Percentiles rank a stretch among this genome's conserved stretches.
Evolutionary conservation across 1,284 basidiomycete species (phyloP).

Genomic region (Ceratobasidium sp.): DNA sequence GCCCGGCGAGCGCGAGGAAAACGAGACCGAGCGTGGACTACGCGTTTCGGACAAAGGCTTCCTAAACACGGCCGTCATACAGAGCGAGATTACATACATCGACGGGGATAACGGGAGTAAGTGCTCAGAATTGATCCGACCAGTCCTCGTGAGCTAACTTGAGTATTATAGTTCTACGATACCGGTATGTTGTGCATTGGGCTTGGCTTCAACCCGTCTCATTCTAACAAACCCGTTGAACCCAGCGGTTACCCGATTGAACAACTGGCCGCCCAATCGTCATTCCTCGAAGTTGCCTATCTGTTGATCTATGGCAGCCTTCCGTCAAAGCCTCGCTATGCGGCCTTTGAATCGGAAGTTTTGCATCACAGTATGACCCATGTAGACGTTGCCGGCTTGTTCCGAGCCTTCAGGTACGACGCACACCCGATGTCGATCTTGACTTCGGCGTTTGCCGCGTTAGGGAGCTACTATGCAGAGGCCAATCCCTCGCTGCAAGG

Average conservation of each 20-base stretch:
- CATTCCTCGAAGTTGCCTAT: constrained; percentile 85
- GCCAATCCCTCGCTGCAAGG: constrained; percentile 84
- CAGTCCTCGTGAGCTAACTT: constrained; percentile 13
- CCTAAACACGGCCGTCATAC: constrained; percentile 87
- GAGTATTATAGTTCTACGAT: constrained; percentile 71
- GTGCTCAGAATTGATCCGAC: constrained; percentile 50
- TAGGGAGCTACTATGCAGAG: constrained; percentile 81
- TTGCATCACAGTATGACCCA: constrained; percentile 83
- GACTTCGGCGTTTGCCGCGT: constrained; percentile 84
- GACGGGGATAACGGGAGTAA: constrained; percentile 84
- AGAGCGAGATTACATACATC: constrained; percentile 86
- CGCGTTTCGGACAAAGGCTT: constrained; percentile 84
- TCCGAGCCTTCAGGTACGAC: constrained; percentile 85
- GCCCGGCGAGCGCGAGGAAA: constrained; percentile 77
- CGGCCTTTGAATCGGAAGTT: constrained; percentile 77
- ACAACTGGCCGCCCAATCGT: constrained; percentile 81
- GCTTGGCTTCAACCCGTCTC: constrained; percentile 14
- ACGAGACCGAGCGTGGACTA: constrained; percentile 84
- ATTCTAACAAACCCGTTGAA: neutral
- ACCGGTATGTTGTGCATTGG: constrained; percentile 53
- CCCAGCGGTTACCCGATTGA: constrained; percentile 91
- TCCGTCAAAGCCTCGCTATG: constrained; percentile 74
- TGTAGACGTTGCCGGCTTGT: constrained; percentile 82
- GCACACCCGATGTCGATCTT: constrained; percentile 91
- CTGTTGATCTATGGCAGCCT: constrained; percentile 88